Conservation (phyloP, 1,284 basidiomycete genomes). For the Malassezia sympodialis region DNA sequence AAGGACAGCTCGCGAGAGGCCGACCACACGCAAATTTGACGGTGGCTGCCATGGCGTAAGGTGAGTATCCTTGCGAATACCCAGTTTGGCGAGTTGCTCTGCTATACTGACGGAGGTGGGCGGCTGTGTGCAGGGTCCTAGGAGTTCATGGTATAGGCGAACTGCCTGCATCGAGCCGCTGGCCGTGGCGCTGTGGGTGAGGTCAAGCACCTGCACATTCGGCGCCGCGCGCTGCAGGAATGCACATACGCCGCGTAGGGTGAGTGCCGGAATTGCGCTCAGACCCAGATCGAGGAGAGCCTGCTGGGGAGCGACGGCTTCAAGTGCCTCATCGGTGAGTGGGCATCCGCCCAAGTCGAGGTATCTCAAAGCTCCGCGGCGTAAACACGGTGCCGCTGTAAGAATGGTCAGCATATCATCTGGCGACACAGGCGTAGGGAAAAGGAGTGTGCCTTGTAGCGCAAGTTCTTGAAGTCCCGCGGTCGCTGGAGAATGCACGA, state of each 20-base stretch:
- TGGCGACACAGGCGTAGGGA: constrained; percentile 64
- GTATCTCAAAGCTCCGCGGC: constrained; percentile 65
- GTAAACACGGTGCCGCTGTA: constrained; percentile 68
- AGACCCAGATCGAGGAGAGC: constrained; percentile 59
- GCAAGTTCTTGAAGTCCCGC: constrained; percentile 64
- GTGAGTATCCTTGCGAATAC: constrained; percentile 42
- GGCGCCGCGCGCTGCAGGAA: constrained; percentile 64
- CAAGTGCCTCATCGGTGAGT: constrained; percentile 54
- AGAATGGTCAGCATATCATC: constrained; percentile 65
- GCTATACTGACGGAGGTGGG: constrained; percentile 34
- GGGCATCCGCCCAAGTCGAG: constrained; percentile 79
- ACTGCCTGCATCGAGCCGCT: constrained; percentile 56
- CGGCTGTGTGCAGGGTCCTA: constrained; percentile 48
- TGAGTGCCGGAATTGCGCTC: constrained; percentile 67
- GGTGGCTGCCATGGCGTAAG: constrained; percentile 20
- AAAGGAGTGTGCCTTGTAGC: constrained; percentile 78
- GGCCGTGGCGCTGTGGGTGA: constrained; percentile 57
- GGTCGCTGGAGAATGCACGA: constrained; percentile 29
- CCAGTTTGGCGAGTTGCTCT: constrained; percentile 37
- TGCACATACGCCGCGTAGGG: constrained; percentile 59
- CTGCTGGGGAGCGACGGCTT: constrained; percentile 59
- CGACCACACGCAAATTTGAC: constrained; percentile 75
- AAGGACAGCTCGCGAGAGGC: constrained; percentile 67
- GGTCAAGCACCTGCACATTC: constrained; percentile 74
- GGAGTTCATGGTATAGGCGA: constrained; percentile 50